Conservation (phyloP, 495 filamentous ascomycete genomes). For the Collariella sp. region DNA sequence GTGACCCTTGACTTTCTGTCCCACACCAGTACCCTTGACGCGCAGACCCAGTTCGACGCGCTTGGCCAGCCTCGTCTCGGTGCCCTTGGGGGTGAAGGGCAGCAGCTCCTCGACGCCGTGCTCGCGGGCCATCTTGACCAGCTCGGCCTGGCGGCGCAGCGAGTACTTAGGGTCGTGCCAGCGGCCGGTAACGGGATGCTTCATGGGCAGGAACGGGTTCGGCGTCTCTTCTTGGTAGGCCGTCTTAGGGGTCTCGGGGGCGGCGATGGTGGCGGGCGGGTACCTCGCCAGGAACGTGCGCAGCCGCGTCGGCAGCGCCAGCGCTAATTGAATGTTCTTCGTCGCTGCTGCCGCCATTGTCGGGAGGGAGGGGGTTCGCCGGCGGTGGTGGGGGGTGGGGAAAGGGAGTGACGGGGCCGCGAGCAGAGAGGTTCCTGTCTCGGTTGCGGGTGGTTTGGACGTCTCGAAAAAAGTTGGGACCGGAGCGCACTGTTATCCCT, state of each 20-base stretch:
- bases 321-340: constrained; percentile 52
- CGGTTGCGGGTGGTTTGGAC: background rate
- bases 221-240: constrained; percentile 38
- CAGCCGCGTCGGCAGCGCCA: constrained; percentile 62
- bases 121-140: constrained; percentile 75
- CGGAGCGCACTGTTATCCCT: background rate
- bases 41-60: constrained; percentile 63
- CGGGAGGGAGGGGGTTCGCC: background rate
- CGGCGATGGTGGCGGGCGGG: constrained; percentile 53
- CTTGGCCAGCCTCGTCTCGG: constrained; percentile 55
- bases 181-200: constrained; percentile 60
- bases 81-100: constrained; percentile 67
- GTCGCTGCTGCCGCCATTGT: constrained; percentile 26
- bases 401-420: background rate
- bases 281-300: constrained; percentile 82
- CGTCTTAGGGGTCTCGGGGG: constrained; percentile 34
- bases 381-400: background rate
- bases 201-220: constrained; percentile 70
- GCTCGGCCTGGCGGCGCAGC: constrained; percentile 78
- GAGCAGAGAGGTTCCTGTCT: background rate
- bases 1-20: constrained; percentile 92
- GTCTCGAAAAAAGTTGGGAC: constrained; percentile 12
- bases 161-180: constrained; percentile 79
- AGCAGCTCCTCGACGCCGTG: constrained; percentile 79
- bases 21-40: constrained; percentile 84